Percentiles rank a stretch among this genome's conserved stretches.
These are phyloP conservation scores for Scutellaria galericulata DNA, from an alignment of 257 asterid genomes.

Conservation along the genomic window DNA sequence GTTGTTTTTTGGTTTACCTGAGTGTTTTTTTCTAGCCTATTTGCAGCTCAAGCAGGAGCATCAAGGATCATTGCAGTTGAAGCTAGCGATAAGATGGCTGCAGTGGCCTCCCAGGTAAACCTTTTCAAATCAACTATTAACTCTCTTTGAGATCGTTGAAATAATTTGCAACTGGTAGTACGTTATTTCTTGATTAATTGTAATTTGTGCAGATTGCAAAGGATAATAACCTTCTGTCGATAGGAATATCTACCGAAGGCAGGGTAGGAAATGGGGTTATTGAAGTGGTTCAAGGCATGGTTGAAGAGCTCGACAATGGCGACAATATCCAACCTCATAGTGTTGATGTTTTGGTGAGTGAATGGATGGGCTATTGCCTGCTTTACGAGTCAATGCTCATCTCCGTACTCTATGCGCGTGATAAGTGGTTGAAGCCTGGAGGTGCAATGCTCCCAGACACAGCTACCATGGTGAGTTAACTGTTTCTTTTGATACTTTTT, in stretches of 20 bases:
- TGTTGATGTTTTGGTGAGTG: conserved; percentile 84
- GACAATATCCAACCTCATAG: conserved; percentile 59
- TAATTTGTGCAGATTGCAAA: conserved; percentile 68
- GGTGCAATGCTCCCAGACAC: conserved; percentile 96
- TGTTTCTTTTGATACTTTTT: conserved; percentile 30
- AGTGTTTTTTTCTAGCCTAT: conserved; percentile 60
- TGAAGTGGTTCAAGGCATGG: conserved; percentile 86
- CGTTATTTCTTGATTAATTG: conserved; percentile 23
- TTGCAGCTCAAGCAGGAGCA: conserved; percentile 98
- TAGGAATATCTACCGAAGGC: conserved; percentile 39
- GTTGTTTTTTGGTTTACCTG: conserved; percentile 28
- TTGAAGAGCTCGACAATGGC: conserved; percentile 69
- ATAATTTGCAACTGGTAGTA: conserved; percentile 17
- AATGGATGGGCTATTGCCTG: conserved; percentile 99
- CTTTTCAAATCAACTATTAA: conserved; percentile 20
- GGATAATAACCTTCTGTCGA: conserved; percentile 62
- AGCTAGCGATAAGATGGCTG: conserved; percentile 95
- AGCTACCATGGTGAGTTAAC: conserved; percentile 79
- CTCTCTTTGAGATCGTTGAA: conserved; percentile 14
- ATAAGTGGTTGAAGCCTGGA: conserved; percentile 92
- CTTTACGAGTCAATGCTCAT: conserved; percentile 94
- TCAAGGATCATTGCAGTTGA: conserved; percentile 85
- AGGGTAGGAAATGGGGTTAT: conserved; percentile 50
- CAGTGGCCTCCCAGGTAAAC: conserved; percentile 80
- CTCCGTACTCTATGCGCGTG: conserved; percentile 92